Conservation (phyloP, 2,329 filamentous ascomycete species). For the Talaromyces sp. region DNA sequence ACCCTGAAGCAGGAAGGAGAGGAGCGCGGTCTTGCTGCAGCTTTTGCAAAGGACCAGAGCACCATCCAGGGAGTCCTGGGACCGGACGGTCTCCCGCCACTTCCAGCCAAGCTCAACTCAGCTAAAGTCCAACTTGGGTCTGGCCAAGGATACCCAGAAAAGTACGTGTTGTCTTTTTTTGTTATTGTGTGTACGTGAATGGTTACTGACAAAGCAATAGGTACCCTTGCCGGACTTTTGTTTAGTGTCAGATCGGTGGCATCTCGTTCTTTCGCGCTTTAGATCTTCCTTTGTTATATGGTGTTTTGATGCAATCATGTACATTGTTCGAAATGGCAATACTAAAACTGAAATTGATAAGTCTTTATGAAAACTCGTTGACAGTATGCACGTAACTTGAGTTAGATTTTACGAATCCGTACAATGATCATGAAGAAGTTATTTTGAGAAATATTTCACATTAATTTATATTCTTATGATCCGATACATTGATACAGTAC, state of each 20-base stretch:
- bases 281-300: not conserved
- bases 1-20: constrained; percentile 68
- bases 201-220: constrained; percentile 19
- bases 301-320: not conserved
- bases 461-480: not conserved
- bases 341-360: not conserved
- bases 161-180: constrained; percentile 47
- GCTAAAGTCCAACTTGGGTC: constrained; percentile 59
- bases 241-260: constrained; percentile 18
- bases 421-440: not conserved
- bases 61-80: constrained; percentile 58
- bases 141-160: constrained; percentile 63
- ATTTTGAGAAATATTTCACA: not conserved
- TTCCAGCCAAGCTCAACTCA: constrained; percentile 64
- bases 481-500: not conserved
- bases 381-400: not conserved
- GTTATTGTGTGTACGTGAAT: constrained; percentile 33
- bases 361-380: not conserved
- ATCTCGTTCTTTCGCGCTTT: not conserved
- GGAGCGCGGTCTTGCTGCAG: constrained; percentile 64
- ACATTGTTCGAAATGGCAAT: not conserved
- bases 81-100: constrained; percentile 75
- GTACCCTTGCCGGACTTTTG: constrained; percentile 43
- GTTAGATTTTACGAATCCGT: not conserved
- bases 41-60: constrained; percentile 61